Evolutionary conservation across 2,329 filamentous ascomycete species (phyloP), one percentile per base, ranked within the genome.

Genomic region (Coniosporium uncinatum): DNA sequence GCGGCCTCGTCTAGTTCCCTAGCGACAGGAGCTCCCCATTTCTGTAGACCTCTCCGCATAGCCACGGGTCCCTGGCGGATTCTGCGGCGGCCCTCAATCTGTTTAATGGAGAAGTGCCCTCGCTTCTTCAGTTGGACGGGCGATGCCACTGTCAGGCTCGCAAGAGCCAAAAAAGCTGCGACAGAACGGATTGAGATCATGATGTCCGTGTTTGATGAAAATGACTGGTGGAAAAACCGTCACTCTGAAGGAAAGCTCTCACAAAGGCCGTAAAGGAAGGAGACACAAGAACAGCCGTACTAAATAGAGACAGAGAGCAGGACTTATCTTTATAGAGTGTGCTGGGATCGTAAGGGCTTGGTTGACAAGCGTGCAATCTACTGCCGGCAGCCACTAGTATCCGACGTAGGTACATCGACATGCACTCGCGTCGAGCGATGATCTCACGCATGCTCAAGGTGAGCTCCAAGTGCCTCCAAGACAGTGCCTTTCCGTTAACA

Each of bases 61-160:
- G 14, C 36, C 8, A 21, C 11, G 11, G 21, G 17, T 27, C 18
- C 36, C 6, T 16, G 8, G 11, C 21, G 14, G 11, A 45, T 36
- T 36, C 52, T 43, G 36, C 54, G 46, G 27, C 54, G 53, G 14
- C 43, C 29, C 21, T 53, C 46, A 21, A 58, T 51, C 45, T 62
- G 58, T 22, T 49, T 36, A 42, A 61, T 40, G 11, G 36, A 21
- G 19, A 38, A 38, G 24, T 29, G 24, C 19, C 13, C 27, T 6
- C 36, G 36, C 21, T 38, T 38, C 33, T 36, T 8, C 8, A 36
- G 19, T 17, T 21, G 8, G 8, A 21, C 33, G 8, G 33, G 33
- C 19, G 8, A 8, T 6, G 33, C 33, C 16, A 36, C 33, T 8
- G 33, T 21, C 33, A 36, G 16, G n/a, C n/a, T 17, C 8, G 19